Percentiles rank a stretch among this genome's conserved stretches.
phyloP scores from a whole-genome alignment of 352 stramenopile genomes.

The Globisporangium cystogenes region DNA sequence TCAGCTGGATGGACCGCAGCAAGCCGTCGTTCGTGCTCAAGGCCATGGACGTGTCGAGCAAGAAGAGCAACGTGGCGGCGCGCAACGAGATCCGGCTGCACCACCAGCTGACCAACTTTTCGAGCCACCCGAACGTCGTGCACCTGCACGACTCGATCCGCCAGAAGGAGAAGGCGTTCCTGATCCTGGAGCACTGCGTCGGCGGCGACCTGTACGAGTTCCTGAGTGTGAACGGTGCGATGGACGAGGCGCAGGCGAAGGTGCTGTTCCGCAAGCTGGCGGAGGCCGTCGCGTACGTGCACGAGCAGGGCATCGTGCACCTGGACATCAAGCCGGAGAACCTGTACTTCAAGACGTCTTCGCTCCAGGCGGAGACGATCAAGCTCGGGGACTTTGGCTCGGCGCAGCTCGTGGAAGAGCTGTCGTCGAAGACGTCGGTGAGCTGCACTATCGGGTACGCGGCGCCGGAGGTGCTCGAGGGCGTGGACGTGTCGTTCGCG shows the following conservation, averaged over 20 bases:
- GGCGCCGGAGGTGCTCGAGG: conserved; percentile 57
- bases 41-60: conserved; percentile 39
- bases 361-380: conserved; percentile 37
- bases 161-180: conserved; percentile 57
- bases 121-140: conserved; percentile 61
- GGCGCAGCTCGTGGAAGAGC: conserved; percentile 35
- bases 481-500: conserved; percentile 43
- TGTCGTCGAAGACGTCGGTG: conserved; percentile 28
- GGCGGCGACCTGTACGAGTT: conserved; percentile 62
- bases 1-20: conserved; percentile 48
- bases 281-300: conserved; percentile 42
- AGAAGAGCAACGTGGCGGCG: conserved; percentile 37
- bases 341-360: conserved; percentile 58
- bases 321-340: conserved; percentile 83
- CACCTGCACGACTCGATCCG: conserved; percentile 54
- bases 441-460: conserved; percentile 76
- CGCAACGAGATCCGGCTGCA: conserved; percentile 64
- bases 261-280: conserved; percentile 47
- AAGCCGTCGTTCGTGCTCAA: conserved; percentile 66
- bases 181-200: conserved; percentile 57
- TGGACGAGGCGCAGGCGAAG: conserved; percentile 44
- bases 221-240: conserved; percentile 41
- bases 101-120: conserved; percentile 65
- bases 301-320: conserved; percentile 59
- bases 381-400: conserved; percentile 75